Conservation (phyloP, 2,329 filamentous ascomycete species). For the Diaporthe nobilis region DNA sequence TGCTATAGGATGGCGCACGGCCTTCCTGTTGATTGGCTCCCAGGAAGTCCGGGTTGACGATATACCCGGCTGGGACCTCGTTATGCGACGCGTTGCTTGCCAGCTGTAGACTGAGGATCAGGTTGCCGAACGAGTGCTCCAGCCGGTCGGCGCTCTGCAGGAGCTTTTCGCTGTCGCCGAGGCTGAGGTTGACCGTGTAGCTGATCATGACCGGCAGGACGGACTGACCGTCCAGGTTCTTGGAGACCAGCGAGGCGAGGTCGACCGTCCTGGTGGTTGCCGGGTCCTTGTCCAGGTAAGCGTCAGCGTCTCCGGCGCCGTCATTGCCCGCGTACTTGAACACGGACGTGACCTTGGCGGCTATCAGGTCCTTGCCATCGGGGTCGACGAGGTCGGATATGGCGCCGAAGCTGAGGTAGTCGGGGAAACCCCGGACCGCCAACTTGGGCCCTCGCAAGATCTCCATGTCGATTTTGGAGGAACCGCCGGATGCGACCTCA, state of each 20-base stretch:
- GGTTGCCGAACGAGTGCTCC: slow-evolving; percentile 11
- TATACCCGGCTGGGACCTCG: background rate
- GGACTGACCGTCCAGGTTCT: background rate
- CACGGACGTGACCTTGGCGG: background rate
- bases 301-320: background rate
- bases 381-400: slow-evolving; percentile 14
- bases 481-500: background rate
- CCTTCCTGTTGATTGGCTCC: background rate
- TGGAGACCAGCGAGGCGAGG: background rate
- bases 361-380: background rate
- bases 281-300: background rate
- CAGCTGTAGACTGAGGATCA: slow-evolving; percentile 9
- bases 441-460: background rate
- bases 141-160: background rate
- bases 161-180: background rate
- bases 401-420: slow-evolving; percentile 11
- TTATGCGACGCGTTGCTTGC: background rate
- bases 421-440: background rate
- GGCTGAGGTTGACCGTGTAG: slow-evolving; percentile 13
- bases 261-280: slow-evolving; percentile 5
- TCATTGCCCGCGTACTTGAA: slow-evolving; percentile 16
- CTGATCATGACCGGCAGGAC: slow-evolving; percentile 14
- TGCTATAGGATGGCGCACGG: background rate
- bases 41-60: slow-evolving; percentile 22
- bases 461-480: background rate